Base-by-base conservation (phyloP, 1,284 basidiomycete species). In the Rhodotorula sp. region DNA sequence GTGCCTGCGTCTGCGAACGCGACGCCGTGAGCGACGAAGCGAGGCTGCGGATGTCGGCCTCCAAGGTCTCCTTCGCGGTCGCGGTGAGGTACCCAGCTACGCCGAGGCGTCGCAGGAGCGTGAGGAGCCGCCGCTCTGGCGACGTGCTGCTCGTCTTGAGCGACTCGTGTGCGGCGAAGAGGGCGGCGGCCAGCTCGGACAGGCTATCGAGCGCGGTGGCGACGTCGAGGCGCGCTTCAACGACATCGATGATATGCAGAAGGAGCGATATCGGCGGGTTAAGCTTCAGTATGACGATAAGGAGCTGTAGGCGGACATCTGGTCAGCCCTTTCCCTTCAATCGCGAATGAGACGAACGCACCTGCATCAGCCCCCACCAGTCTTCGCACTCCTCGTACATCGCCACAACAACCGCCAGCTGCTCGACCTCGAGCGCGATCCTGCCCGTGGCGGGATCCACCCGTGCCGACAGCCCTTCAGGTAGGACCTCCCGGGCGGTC, bases 181-280 rank as follows among this genome's bases (percentile, higher is more conserved):
- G 63, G 1, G 69, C 68, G 3, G 29, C 27, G 8, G 61, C 73
- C 7, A 76, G 50, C 15, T 61, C 54, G 25, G 55, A 12, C 3
- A 77, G 50, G 12, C 17, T 61, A 46, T 64, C 69, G 62, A 77
- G 56, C 12, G 71, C 51, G 1, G 71, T 58, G 65, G 73, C 75
- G 6, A 61, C n/a, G 25, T 71, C 71, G 44, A 72, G 58, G 3
- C 63, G 37, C 9, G 53, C 34, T 13, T 71, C 62, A 21, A 67
- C 25, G 50, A 71, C 36, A 54, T 75, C 75, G 39, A 71, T 39
- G 44, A 73, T 53, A 56, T 67, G 67, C 37, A 46, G 9, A n/a
- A 72, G 44, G 34, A 71, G 53, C 29, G 54, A 22, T 0, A 55
- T 67, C 1, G 53, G 39, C 4, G 67, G 72, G 1, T 13, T 29